Evolutionary conservation across 106 monocot genomes (phyloP).

Genomic region (Platanthera zijinensis): DNA sequence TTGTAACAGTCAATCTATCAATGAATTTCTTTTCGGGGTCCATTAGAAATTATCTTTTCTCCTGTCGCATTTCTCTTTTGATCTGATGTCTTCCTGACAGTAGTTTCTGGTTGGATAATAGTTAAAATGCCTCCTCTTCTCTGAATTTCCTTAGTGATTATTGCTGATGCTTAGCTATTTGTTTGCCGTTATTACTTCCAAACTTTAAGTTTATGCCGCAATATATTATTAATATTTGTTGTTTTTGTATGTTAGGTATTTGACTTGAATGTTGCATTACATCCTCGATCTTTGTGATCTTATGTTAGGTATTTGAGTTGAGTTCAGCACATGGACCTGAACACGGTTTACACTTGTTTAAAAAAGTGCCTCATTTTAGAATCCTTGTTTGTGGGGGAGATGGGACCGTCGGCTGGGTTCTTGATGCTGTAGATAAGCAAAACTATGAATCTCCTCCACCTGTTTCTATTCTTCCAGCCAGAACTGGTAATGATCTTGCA

Average conservation of each 20-base stretch:
- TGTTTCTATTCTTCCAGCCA: conserved; percentile 90
- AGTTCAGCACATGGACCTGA: conserved; percentile 72
- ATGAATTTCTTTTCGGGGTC: background rate
- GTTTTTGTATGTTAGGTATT: background rate
- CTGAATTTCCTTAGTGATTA: background rate
- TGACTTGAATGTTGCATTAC: too few relatives aligned
- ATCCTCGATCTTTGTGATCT: background rate
- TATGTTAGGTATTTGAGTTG: conserved; percentile 71
- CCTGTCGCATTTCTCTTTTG: background rate
- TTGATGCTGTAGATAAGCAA: conserved; percentile 78
- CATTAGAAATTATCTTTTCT: background rate
- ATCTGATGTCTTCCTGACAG: background rate
- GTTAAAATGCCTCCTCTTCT: background rate
- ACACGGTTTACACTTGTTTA: conserved; percentile 60
- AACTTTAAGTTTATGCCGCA: background rate
- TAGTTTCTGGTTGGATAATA: background rate
- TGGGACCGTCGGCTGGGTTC: conserved; percentile 93
- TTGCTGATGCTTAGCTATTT: background rate
- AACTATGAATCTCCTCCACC: conserved; percentile 90
- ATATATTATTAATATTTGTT: background rate
- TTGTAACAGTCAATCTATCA: too few relatives aligned
- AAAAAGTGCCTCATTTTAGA: conserved; percentile 73
- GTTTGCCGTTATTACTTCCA: background rate
- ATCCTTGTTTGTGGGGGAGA: conserved; percentile 96
- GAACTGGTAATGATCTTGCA: conserved; percentile 93